Evolutionary conservation across 2,329 filamentous ascomycete genomes (phyloP), one percentile per base, ranked within the genome.

Genomic region (Penicillium sp.): DNA sequence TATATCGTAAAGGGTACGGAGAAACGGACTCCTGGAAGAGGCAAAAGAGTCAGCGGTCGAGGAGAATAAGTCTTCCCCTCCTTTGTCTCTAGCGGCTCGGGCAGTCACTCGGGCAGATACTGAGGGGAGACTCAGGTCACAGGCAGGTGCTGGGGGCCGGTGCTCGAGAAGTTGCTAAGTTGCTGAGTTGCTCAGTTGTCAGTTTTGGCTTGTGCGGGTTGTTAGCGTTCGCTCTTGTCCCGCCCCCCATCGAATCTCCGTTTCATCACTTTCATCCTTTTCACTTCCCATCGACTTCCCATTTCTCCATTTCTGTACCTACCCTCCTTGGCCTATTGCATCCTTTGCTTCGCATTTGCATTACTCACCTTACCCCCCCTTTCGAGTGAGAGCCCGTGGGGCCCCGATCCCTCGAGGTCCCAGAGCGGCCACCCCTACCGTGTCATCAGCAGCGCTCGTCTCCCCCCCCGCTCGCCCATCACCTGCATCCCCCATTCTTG

Each of bases 391-490:
- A 22, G 51, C 49, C 42, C 54, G 50, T 55, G 54, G 61, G 57
- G 50, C 54, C 39, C 48, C 43, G 52, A 63, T 54, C 51, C 37
- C 54, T 59, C 48, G 53, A 54, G 52, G 45, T 50, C 22, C 35
- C 37, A 31, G 50, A 17, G 50, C 28, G 28, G 38, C 49, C 34
- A 41, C 45, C 49, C 35, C 22, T 41, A 53, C 37, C 15, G 20
- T 35, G 42, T 55, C 55, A 55, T 63, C 59, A 54, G 52, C 52
- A 35, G 55, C 50, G 55, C 51, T 57, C 34, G 34, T 34, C 58
- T 49, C 20, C 20, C 59, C 56, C 61, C 59, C 61, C 59, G 49
- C 56, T 55, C 50, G 51, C 52, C 52, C 57, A 57, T 63, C 62
- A 61, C 41, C 55, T 48, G 53, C 58, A 59, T 55, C 48, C 55